Base-by-base conservation (phyloP, 768 basidiomycete species). In the Collybia sp. region DNA sequence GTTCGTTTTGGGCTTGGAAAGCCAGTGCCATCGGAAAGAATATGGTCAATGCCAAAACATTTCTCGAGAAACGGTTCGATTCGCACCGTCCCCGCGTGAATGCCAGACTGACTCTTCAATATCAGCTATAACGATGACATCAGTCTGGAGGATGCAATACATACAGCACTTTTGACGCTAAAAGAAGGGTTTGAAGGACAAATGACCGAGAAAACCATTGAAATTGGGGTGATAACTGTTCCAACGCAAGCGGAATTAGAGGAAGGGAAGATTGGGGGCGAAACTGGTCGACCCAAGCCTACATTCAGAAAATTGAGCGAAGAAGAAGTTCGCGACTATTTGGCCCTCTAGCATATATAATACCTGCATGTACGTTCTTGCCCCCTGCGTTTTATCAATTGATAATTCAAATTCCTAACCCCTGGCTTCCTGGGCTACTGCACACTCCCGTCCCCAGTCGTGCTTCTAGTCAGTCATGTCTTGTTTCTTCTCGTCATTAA, bases 141-240 rank as follows among this genome's bases (percentile, higher is more conserved):
- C 63, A 96, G 93, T 58, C 72, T 98, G 47, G 95, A 97, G 69
- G 96, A 97, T 64, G 96, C 95, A 30, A 98, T 98, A 54, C 96
- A 99, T 67, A 99, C 96, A 11, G 96, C 96, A 30, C 80, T 99
- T 20, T 70, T 99, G 53, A 99, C 96, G 31, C 74, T 98, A 53
- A 98, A 99, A 70, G 96, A 98, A 69, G 94, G 96, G 3, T 99
- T 98, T 58, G 96, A 99, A 67, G 96, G 96, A n/a, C 91, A 97
- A 62, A 97, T 99, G 95, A 97, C 95, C 20, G 96, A 97, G 70
- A 94, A 96, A 74, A 99, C 96, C 39, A 96, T 99, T 60, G 96
- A 99, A 71, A 92, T 99, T 43, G 96, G 96, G 30, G 84, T 99
- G 34, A 81, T 98, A 53, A 95, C 93, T 42, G 88, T 94, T 12